phyloP scores from a whole-genome alignment of 805 yeast genomes.

The Metschnikowia corniflorae region DNA sequence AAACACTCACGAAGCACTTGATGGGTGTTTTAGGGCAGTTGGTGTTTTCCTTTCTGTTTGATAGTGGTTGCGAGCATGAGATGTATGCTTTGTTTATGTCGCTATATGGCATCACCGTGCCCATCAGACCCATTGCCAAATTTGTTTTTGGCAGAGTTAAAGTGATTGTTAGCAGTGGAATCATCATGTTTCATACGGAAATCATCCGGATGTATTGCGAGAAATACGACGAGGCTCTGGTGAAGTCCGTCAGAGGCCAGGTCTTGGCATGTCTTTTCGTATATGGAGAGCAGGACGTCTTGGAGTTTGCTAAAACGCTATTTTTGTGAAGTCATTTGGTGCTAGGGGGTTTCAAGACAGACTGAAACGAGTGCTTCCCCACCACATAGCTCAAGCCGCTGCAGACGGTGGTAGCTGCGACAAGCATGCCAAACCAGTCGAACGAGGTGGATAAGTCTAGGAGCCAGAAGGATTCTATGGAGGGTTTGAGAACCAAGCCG shows the following conservation, averaged over 20 bases:
- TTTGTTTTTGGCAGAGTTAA: neutral
- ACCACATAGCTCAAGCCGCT: conserved; percentile 79
- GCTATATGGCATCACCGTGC: conserved; percentile 3
- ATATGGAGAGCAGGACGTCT: conserved; percentile 9
- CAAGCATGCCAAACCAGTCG: conserved; percentile 27
- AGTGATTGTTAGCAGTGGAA: conserved; percentile 6
- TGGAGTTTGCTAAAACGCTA: conserved; percentile 9
- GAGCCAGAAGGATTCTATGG: conserved; percentile 23
- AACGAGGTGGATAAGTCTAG: conserved; percentile 15
- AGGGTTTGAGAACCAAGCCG: conserved; percentile 36
- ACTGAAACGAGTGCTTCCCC: conserved; percentile 63
- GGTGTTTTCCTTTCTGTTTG: conserved; percentile 12
- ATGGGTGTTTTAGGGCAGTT: conserved; percentile 12
- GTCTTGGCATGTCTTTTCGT: conserved; percentile 12
- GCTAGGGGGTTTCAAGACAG: conserved; percentile 4
- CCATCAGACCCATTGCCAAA: conserved; percentile 3
- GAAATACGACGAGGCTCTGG: conserved; percentile 5
- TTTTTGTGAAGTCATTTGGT: conserved; percentile 8
- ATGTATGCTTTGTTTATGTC: conserved; percentile 7
- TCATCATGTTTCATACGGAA: conserved; percentile 12
- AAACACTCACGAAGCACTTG: conserved; percentile 7
- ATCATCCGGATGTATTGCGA: conserved; percentile 12
- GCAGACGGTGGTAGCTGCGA: conserved; percentile 59
- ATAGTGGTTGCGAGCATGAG: conserved; percentile 4
- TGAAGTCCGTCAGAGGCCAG: conserved; percentile 1